A percentile compares a stretch with the other conserved stretches of the same genome.
phyloP scores from a whole-genome alignment of 441 rosid genomes.

The Codiaeum variegatum region DNA sequence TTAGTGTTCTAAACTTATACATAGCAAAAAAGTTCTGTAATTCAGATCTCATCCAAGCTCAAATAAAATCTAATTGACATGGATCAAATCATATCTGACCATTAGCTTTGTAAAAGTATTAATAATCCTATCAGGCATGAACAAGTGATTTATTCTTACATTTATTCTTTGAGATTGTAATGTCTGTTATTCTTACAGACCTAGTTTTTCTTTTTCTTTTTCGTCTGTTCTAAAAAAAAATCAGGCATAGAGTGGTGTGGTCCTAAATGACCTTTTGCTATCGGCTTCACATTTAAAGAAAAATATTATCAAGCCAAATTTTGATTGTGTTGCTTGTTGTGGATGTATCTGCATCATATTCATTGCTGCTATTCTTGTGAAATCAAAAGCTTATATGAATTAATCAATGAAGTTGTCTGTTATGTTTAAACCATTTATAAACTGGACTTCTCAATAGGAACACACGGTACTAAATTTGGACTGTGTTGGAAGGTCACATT shows the following conservation, averaged over 20 bases:
- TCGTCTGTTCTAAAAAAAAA: background rate
- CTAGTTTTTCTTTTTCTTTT: background rate
- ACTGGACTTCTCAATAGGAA: background rate
- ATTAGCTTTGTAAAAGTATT: no score
- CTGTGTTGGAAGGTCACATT: background rate
- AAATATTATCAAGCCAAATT: background rate
- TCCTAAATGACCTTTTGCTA: background rate
- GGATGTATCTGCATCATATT: background rate
- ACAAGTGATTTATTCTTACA: no score
- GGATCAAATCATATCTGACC: background rate
- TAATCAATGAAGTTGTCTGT: background rate
- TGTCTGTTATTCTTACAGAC: background rate
- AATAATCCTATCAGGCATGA: no score
- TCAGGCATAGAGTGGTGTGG: background rate
- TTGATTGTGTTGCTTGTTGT: background rate
- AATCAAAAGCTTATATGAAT: background rate
- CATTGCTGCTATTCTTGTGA: background rate
- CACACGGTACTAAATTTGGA: background rate
- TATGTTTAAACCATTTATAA: background rate
- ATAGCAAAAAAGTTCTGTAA: background rate
- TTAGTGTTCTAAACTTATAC: background rate
- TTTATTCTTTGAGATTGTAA: background rate
- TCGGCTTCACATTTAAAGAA: background rate
- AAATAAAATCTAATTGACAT: background rate
- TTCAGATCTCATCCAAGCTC: background rate